Conservation (phyloP, 371 early-diverging fungal species). For the Actinomortierella ambigua region DNA sequence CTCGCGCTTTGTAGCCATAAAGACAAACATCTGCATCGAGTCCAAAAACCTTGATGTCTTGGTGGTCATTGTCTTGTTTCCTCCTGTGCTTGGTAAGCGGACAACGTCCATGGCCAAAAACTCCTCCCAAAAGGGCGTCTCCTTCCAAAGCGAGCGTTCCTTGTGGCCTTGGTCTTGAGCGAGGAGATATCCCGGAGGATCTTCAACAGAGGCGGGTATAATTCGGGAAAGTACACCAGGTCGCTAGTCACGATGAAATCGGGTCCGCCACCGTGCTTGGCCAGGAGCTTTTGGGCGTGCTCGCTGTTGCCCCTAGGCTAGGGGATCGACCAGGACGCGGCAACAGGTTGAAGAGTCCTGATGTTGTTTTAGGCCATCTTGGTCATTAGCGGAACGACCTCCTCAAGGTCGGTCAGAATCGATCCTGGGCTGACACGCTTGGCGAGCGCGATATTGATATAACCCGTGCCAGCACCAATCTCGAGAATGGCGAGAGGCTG, state of each 20-base stretch:
- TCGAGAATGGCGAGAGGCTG: constrained; percentile 17
- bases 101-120: constrained; percentile 65
- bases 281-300: constrained; percentile 42
- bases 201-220: constrained; percentile 52
- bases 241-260: constrained; percentile 62
- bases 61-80: constrained; percentile 14
- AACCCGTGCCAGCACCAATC: constrained; percentile 61
- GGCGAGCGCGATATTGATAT: constrained; percentile 61
- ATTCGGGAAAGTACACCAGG: constrained; percentile 63
- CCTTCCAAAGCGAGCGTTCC: constrained; percentile 60
- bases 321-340: constrained; percentile 46
- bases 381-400: constrained; percentile 57
- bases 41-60: constrained; percentile 48
- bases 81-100: constrained; percentile 17
- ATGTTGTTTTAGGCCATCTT: constrained; percentile 50
- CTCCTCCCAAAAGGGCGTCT: constrained; percentile 66
- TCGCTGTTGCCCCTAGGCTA: constrained; percentile 60
- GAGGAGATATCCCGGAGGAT: constrained; percentile 53
- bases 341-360: constrained; percentile 9
- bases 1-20: constrained; percentile 48
- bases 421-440: constrained; percentile 43
- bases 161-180: constrained; percentile 55
- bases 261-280: constrained; percentile 29
- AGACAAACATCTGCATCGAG: constrained; percentile 58
- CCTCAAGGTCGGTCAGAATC: constrained; percentile 59